These are phyloP conservation scores for Gillenia trifoliata DNA, from an alignment of 306 rosid species.

Conservation along the genomic window DNA sequence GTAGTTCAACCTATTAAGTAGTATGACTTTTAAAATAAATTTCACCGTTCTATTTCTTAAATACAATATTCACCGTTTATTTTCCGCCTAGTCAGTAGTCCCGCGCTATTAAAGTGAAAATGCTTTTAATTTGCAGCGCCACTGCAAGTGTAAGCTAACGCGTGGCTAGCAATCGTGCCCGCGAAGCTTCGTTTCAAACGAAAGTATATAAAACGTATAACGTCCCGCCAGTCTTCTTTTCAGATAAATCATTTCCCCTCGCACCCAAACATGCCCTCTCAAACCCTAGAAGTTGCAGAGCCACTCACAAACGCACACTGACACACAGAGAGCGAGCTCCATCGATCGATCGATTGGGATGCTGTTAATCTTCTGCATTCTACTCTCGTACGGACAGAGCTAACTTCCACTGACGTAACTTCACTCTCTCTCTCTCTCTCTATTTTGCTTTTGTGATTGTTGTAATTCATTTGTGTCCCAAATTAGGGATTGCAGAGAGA, in stretches of 20 bases:
- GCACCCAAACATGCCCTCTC: neutral
- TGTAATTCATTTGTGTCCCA: neutral
- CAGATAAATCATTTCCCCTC: neutral
- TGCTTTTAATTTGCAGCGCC: neutral
- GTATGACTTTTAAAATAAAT: no score
- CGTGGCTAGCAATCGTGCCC: neutral
- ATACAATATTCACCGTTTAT: no score
- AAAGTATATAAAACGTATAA: neutral
- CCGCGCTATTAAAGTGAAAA: no score
- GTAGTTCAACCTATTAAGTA: no score
- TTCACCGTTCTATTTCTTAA: no score
- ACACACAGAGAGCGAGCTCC: neutral
- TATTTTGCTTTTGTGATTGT: neutral
- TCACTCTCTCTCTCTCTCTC: neutral
- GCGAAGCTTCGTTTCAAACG: neutral
- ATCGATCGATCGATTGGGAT: neutral
- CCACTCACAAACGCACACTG: neutral
- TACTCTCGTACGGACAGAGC: neutral
- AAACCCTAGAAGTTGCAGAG: neutral
- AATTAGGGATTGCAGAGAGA: neutral
- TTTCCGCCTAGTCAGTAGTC: no score
- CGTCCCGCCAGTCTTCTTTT: neutral
- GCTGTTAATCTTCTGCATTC: neutral
- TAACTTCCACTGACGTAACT: neutral
- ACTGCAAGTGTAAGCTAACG: no score